Percentiles rank a stretch among this genome's conserved stretches.
Conservation (phyloP, 2,329 filamentous ascomycete species). For the Monilinia polystroma region DNA sequence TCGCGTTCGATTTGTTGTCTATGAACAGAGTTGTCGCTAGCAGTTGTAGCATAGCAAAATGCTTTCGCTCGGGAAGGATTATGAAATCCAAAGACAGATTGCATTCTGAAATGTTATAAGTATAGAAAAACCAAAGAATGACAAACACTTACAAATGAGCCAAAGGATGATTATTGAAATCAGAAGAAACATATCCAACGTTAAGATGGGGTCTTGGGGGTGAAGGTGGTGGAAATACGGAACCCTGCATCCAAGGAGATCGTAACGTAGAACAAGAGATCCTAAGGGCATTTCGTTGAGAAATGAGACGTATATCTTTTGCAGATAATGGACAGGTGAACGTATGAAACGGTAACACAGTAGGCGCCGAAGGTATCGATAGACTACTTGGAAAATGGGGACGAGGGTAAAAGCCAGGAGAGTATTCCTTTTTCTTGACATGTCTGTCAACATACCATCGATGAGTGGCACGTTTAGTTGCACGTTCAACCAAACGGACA, state of each 20-base stretch:
- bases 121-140: neutral
- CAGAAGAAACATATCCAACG: constrained; percentile 93
- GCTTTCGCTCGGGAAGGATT: constrained; percentile 71
- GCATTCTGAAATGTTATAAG: constrained; percentile 61
- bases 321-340: constrained; percentile 94
- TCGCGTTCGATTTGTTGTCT: constrained; percentile 91
- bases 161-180: constrained; percentile 97
- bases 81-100: constrained; percentile 95
- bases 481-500: constrained; percentile 79
- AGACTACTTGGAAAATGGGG: constrained; percentile 72
- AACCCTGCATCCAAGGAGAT: constrained; percentile 78
- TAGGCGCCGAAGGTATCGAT: constrained; percentile 82
- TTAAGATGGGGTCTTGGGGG: constrained; percentile 83
- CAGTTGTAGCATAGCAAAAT: constrained; percentile 93
- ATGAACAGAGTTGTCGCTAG: constrained; percentile 84
- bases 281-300: constrained; percentile 87
- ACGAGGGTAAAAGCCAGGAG: constrained; percentile 62
- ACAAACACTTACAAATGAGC: constrained; percentile 68
- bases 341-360: constrained; percentile 94
- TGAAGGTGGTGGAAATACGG: constrained; percentile 79
- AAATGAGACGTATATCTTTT: constrained; percentile 88
- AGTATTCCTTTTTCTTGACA: constrained; percentile 57
- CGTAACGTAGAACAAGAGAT: constrained; percentile 89
- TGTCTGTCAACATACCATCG: constrained; percentile 87
- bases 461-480: constrained; percentile 73